Conservation (phyloP, 1,284 basidiomycete species). For the Malassezia pachydermatis region DNA sequence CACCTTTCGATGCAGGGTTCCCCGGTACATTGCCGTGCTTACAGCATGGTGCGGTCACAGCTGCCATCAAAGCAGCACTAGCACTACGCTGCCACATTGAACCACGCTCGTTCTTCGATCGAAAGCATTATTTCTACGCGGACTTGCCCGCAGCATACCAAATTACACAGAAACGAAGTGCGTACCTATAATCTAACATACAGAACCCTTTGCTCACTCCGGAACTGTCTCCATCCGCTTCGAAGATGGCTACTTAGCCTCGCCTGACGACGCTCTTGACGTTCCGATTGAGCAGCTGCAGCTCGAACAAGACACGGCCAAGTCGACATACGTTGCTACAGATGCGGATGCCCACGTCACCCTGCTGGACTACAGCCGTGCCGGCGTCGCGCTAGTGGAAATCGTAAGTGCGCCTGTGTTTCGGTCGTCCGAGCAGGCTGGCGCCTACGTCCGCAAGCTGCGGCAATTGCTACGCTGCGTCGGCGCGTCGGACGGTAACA, state of each 20-base stretch:
- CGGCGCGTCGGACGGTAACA: slow-evolving; percentile 85
- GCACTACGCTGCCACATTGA: slow-evolving; percentile 64
- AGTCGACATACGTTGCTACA: slow-evolving; percentile 57
- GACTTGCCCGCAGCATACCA: slow-evolving; percentile 91
- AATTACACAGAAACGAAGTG: slow-evolving; percentile 87
- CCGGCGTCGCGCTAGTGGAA: slow-evolving; percentile 82
- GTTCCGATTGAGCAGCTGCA: slow-evolving; percentile 89
- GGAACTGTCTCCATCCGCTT: slow-evolving; percentile 57
- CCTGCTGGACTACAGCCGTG: slow-evolving; percentile 73
- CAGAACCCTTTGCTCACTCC: slow-evolving; percentile 65
- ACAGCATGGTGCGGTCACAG: slow-evolving; percentile 67
- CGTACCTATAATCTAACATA: neutral
- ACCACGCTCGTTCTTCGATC: slow-evolving; percentile 53
- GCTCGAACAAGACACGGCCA: slow-evolving; percentile 67
- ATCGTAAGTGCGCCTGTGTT: slow-evolving; percentile 92
- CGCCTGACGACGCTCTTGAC: slow-evolving; percentile 48
- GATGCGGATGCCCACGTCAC: slow-evolving; percentile 48
- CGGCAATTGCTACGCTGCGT: slow-evolving; percentile 72
- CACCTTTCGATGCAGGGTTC: slow-evolving; percentile 75
- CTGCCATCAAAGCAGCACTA: slow-evolving; percentile 70
- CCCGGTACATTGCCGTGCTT: slow-evolving; percentile 77
- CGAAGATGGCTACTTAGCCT: slow-evolving; percentile 38
- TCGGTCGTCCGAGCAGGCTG: slow-evolving; percentile 80
- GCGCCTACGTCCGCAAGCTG: slow-evolving; percentile 71
- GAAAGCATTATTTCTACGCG: slow-evolving; percentile 97